Percentiles rank a stretch among this genome's conserved stretches.
phyloP scores from a whole-genome alignment of 2,329 filamentous ascomycete species.

The Trichophyton equinum region DNA sequence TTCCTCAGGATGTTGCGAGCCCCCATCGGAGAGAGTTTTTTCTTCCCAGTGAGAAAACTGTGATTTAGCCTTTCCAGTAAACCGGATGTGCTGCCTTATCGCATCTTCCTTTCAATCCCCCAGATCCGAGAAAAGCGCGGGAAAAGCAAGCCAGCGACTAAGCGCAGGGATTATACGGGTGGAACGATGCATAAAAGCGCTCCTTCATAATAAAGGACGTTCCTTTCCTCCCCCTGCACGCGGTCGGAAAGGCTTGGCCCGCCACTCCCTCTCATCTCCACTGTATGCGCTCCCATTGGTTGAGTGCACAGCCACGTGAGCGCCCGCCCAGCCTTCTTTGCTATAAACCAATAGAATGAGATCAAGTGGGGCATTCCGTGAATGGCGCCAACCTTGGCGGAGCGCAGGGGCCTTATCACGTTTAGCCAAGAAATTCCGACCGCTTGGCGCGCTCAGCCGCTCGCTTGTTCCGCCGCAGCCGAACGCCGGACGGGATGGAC shows the following conservation, averaged over 20 bases:
- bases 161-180: not conserved
- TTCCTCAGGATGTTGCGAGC: not conserved
- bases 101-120: not conserved
- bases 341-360: not conserved
- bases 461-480: not conserved
- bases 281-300: constrained; percentile 5
- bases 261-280: not conserved
- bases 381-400: constrained; percentile 1
- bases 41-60: not conserved
- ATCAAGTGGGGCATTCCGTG: not conserved
- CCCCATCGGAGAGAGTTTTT: not conserved
- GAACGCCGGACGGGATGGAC: not conserved
- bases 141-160: constrained; percentile 2
- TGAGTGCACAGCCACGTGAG: constrained; percentile 6
- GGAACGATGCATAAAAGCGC: not conserved
- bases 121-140: not conserved
- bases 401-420: not conserved
- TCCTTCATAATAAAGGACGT: not conserved
- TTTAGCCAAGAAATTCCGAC: constrained; percentile 2
- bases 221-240: not conserved
- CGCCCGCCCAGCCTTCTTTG: not conserved
- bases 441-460: not conserved
- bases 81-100: constrained; percentile 1
- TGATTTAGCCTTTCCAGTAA: not conserved
- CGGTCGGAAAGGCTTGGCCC: constrained; percentile 9